A percentile compares a stretch with the other conserved stretches of the same genome.
These are phyloP conservation scores for Senecio squalidus DNA, from an alignment of 140 eudicot genomes.

Conservation along the genomic window DNA sequence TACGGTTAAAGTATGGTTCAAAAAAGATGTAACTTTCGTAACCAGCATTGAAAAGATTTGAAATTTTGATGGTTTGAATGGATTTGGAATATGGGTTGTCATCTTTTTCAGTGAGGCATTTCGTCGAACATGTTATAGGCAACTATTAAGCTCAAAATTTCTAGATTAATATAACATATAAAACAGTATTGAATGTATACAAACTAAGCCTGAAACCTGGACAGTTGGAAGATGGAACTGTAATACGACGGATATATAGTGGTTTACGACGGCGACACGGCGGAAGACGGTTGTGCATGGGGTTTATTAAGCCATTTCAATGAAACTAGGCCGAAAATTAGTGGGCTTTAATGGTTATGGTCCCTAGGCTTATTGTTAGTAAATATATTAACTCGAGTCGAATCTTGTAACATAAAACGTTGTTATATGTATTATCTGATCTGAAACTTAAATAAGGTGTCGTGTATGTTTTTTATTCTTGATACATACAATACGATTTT, in stretches of 20 bases:
- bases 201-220: background rate
- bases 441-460: too few relatives aligned
- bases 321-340: background rate
- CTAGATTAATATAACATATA: too few relatives aligned
- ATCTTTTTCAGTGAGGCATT: background rate
- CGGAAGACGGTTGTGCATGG: background rate
- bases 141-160: too few relatives aligned
- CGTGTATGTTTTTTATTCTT: too few relatives aligned
- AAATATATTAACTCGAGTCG: too few relatives aligned
- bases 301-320: background rate
- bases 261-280: background rate
- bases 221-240: background rate
- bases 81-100: conserved; percentile 10
- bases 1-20: conserved; percentile 28
- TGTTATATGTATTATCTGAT: too few relatives aligned
- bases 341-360: background rate
- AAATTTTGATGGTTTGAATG: conserved; percentile 14
- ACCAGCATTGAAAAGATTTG: conserved; percentile 15
- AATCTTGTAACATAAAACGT: too few relatives aligned
- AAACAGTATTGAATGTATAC: background rate
- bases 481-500: too few relatives aligned
- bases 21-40: conserved; percentile 27
- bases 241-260: background rate
- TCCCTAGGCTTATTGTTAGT: too few relatives aligned
- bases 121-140: background rate